Evolutionary conservation across 129 eudicot genomes (phyloP).

Genomic region (Flaveria ramosissima): DNA sequence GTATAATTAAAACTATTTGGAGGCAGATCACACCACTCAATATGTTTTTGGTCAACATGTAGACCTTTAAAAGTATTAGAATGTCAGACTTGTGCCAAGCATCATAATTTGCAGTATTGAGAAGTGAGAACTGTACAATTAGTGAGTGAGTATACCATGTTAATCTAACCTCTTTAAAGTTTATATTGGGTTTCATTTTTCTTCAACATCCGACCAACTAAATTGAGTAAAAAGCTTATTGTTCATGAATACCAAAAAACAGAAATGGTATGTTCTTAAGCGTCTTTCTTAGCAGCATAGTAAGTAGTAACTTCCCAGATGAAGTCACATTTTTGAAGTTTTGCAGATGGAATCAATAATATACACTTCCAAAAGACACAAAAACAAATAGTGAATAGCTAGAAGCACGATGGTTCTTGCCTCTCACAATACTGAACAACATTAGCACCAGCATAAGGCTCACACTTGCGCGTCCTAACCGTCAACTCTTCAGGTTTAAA

Average conservation of each 20-base stretch:
- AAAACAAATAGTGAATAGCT: neutral
- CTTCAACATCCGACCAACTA: neutral
- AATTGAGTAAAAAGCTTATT: neutral
- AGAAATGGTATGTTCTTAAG: too few species aligned
- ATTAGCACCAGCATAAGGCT: conserved; percentile 63
- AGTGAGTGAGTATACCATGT: conserved; percentile 7
- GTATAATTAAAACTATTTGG: too few species aligned
- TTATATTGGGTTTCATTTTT: conserved; percentile 11
- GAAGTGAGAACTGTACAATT: neutral
- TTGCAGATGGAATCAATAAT: neutral
- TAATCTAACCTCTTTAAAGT: neutral
- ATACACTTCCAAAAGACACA: neutral
- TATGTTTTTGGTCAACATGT: too few species aligned
- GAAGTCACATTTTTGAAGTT: neutral
- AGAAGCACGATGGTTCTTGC: conserved; percentile 33
- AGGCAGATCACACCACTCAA: too few species aligned
- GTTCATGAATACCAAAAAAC: too few species aligned
- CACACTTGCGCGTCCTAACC: conserved; percentile 75
- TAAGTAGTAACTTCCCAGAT: neutral
- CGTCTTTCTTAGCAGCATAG: too few species aligned
- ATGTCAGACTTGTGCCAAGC: too few species aligned
- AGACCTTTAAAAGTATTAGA: too few species aligned
- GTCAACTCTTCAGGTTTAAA: conserved; percentile 70
- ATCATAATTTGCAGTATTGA: too few species aligned
- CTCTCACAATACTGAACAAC: conserved; percentile 65